Base-by-base conservation (phyloP, 2,329 filamentous ascomycete genomes). In the Sporothrix variecibatus region DNA sequence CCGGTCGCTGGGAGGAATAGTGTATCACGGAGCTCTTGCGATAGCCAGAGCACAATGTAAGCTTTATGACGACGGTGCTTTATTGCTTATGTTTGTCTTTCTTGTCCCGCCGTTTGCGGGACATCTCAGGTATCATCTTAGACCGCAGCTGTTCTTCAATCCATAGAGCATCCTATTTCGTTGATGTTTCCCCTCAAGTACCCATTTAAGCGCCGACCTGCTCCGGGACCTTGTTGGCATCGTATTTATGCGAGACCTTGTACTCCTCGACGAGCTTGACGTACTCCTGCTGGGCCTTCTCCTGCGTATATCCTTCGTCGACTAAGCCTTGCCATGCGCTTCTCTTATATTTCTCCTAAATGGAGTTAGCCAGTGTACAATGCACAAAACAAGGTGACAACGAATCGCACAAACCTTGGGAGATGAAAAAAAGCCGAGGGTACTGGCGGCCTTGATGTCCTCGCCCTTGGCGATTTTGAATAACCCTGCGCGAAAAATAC, bases 271-370 rank as follows among this genome's bases (percentile, higher is more conserved):
- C 90, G 76, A 92, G 85, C 78, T 87, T 86, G 79, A 97, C 88
- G 84, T 97, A 98, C 80, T 88, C 85, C 81, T 89, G 86, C 88
- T 97, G 92, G 26, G 94, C 94, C 77, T 90, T 83, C 77, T 91
- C 87, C 76, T 88, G 80, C 75, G 87, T 89, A 78, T 90, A 81
- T 70, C 87, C 75, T 90, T 87, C n/a, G 76, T 94, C 88, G 79
- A 89, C 88, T 76, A 90, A 80, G 80, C 90, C 87, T 84, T 94
- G 85, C 94, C 94, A 97, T 72, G 92, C 90, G 79, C 86, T 88
- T 85, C 91, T 89, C 88, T 97, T 97, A 79, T 90, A 90, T 86
- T 96, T 97, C 84, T 86, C 90, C 93, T 94, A 17, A 9, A 46
- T 31, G 64, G 7, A 5, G 71, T 72, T 46, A 75, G 71, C n/a